Percentiles rank a stretch among this genome's conserved stretches.
Evolutionary conservation across 306 rosid species (phyloP).

Genomic region (Vigna mungo): DNA sequence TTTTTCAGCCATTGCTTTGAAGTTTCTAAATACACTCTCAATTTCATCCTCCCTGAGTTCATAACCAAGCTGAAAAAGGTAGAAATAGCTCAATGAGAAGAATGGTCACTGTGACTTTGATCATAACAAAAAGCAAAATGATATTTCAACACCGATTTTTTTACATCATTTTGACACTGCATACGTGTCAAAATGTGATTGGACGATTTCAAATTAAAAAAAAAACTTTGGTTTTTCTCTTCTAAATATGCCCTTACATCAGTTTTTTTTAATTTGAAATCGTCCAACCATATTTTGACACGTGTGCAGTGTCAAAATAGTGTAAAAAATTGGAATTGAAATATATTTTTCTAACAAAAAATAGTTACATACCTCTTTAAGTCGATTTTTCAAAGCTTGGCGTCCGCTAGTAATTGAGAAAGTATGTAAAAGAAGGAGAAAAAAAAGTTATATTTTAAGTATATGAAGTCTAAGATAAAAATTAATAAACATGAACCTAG

Average conservation of each 20-base stretch:
- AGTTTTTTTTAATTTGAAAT: no score
- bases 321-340: no score
- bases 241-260: no score
- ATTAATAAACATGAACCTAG: neutral
- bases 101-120: neutral
- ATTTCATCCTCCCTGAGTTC: constrained; percentile 63
- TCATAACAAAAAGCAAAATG: no score
- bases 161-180: no score
- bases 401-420: constrained; percentile 68
- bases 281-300: no score
- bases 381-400: constrained; percentile 72
- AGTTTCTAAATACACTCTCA: constrained; percentile 66
- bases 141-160: no score
- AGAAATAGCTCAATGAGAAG: neutral
- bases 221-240: no score
- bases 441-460: neutral
- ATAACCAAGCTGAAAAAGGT: constrained; percentile 75
- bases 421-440: neutral
- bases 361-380: constrained; percentile 66
- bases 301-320: no score
- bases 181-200: no score
- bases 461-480: neutral
- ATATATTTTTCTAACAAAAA: no score
- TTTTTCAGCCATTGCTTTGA: constrained; percentile 80
- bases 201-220: no score